These are phyloP conservation scores for Helicocarpus griseus DNA, from an alignment of 2,329 filamentous ascomycete genomes.

Conservation along the genomic window DNA sequence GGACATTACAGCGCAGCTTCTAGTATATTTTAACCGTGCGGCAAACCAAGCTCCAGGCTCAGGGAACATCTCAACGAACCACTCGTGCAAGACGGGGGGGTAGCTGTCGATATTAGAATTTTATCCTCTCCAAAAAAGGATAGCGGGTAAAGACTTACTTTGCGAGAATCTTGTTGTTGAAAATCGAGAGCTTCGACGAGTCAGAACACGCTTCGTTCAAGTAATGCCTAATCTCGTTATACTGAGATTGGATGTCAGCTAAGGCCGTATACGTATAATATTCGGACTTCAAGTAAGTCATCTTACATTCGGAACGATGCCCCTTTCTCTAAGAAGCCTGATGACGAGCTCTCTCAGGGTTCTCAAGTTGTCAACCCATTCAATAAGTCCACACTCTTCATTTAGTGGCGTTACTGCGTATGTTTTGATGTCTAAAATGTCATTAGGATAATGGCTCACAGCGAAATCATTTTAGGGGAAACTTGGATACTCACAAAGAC, in stretches of 20 bases:
- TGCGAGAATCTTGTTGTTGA: conserved; percentile 53
- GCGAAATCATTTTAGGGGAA: background rate
- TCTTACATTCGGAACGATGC: conserved; percentile 47
- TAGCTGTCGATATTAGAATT: conserved; percentile 42
- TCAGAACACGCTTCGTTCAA: conserved; percentile 57
- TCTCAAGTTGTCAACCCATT: conserved; percentile 96
- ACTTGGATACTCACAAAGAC: conserved; percentile 49
- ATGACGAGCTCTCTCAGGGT: conserved; percentile 87
- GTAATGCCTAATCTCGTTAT: conserved; percentile 51
- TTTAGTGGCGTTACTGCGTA: conserved; percentile 95
- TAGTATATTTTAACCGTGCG: conserved; percentile 78
- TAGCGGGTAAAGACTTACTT: conserved; percentile 22
- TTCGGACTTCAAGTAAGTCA: no score
- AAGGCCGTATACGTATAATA: no score
- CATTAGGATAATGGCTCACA: conserved; percentile 6
- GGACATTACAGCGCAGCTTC: conserved; percentile 97
- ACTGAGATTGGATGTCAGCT: conserved; percentile 41
- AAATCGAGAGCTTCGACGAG: conserved; percentile 57
- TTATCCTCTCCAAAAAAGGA: background rate
- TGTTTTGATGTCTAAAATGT: conserved; percentile 64
- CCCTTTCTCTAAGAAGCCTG: conserved; percentile 64
- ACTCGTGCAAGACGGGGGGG: conserved; percentile 76
- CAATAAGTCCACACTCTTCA: conserved; percentile 94
- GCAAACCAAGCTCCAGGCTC: conserved; percentile 88
- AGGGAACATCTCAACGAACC: conserved; percentile 93